These are phyloP conservation scores for Kwoniella sp. DNA, from an alignment of 768 basidiomycete genomes.

Conservation along the genomic window DNA sequence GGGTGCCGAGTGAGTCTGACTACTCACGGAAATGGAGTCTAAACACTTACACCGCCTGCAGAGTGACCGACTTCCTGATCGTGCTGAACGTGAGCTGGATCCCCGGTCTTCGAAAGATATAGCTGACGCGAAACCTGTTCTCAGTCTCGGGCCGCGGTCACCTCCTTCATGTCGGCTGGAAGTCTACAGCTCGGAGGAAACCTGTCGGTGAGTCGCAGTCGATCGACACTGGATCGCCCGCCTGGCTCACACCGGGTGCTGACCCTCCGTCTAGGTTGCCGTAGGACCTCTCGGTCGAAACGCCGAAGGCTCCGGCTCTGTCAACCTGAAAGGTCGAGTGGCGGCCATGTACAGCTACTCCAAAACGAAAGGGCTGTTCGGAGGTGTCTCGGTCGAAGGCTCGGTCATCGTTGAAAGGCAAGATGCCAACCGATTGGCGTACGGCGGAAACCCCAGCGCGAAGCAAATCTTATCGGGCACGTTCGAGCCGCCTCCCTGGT, in stretches of 20 bases:
- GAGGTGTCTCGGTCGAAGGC: slow-evolving; percentile 74
- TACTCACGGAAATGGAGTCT: neutral
- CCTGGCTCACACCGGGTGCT: slow-evolving; percentile 12
- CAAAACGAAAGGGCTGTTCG: slow-evolving; percentile 88
- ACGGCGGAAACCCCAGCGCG: slow-evolving; percentile 63
- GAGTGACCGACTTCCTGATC: slow-evolving; percentile 82
- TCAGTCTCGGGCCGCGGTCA: slow-evolving; percentile 50
- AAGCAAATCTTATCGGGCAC: slow-evolving; percentile 75
- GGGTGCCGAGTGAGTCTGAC: slow-evolving; percentile 52
- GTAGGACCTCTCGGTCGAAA: slow-evolving; percentile 90
- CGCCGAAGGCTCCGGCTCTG: slow-evolving; percentile 74
- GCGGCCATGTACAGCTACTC: slow-evolving; percentile 75
- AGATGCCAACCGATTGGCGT: slow-evolving; percentile 84
- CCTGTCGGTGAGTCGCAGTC: slow-evolving; percentile 61
- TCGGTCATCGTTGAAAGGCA: slow-evolving; percentile 89
- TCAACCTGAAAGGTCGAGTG: slow-evolving; percentile 78
- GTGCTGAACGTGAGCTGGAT: slow-evolving; percentile 62
- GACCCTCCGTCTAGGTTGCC: slow-evolving; percentile 49
- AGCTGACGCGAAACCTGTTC: slow-evolving; percentile 49
- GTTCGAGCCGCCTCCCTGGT: slow-evolving; percentile 73
- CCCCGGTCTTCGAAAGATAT: slow-evolving; percentile 53
- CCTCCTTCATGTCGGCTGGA: slow-evolving; percentile 94
- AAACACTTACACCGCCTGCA: too few relatives aligned
- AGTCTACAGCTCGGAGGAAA: slow-evolving; percentile 86
- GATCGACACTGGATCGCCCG: neutral